Evolutionary conservation across 2,329 filamentous ascomycete species (phyloP), one percentile per base, ranked within the genome.

Genomic region (Capronia coronata): DNA sequence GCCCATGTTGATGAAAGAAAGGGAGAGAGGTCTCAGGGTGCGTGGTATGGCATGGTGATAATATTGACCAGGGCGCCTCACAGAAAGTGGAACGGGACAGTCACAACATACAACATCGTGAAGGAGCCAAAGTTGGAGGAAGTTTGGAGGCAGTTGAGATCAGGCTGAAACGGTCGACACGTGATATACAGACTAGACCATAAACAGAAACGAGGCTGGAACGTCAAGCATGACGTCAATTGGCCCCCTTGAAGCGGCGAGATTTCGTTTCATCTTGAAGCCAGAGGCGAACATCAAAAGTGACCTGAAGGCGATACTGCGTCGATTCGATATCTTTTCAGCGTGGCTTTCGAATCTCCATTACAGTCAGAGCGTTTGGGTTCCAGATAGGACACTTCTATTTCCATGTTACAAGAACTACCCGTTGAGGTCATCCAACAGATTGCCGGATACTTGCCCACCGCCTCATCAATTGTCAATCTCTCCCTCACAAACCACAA

Each of bases 401-500:
- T n/a, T 11, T 27, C 25, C 43, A 56, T 56, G 53, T 32, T 58
- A 10, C 45, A 54, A 48, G 48, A 52, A n/a, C 46, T 59, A 3
- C 56, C 56, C 11, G 41, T 53, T 1, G 71, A 74, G 52, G 70
- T 73, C 3, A 62, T 74, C 10, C 67, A 68, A 48, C 62, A 68
- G 25, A 67, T 74, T 29, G 64, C 66, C 41, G 58, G 57, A 44
- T 62, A 67, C 60, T 64, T 79, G 6, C 70, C 74, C 1, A 71
- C 70, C 10, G 71, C 71, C 3, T 69, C 65, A 45, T 66, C 68
- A 18, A 57, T 80, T 32, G 59, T 66, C 11, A 62, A 64, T 50
- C 64, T 80, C 14, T 67, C 71, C 2, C 65, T 65, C 30, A 73
- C 72, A 13, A 76, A 69, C 57, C 71, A 63, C 42, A 65, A 63